Evolutionary conservation across 192 early-diverging fungal genomes (phyloP).

Genomic region (Dissophora globulifera): DNA sequence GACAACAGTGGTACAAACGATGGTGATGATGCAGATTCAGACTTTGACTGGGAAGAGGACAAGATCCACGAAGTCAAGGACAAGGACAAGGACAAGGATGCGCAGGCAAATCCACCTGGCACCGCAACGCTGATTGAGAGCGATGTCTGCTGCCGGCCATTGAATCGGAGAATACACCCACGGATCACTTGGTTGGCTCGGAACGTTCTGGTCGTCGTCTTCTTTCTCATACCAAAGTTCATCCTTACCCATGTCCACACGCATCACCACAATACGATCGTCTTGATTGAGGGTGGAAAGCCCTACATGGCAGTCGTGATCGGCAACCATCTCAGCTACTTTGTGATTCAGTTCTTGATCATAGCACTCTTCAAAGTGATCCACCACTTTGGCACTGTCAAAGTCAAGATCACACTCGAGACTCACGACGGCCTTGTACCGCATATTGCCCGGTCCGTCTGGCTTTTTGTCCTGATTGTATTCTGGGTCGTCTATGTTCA

Average conservation of each 20-base stretch:
- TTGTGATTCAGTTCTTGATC: constrained; percentile 28
- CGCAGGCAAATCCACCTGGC: neutral
- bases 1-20: neutral
- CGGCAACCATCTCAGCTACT: constrained; percentile 23
- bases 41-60: constrained; percentile 45
- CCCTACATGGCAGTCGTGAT: constrained; percentile 38
- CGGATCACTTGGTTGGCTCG: constrained; percentile 4
- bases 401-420: constrained; percentile 41
- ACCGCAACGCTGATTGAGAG: constrained; percentile 1
- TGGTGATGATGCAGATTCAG: constrained; percentile 12
- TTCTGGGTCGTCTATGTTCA: constrained; percentile 36
- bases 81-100: constrained; percentile 5
- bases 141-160: constrained; percentile 27
- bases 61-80: constrained; percentile 19
- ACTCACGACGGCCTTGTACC: constrained; percentile 36
- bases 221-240: constrained; percentile 15
- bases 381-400: constrained; percentile 25
- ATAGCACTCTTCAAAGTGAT: constrained; percentile 35
- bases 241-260: constrained; percentile 21
- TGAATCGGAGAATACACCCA: constrained; percentile 18
- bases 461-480: constrained; percentile 21
- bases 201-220: constrained; percentile 4
- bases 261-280: constrained; percentile 17
- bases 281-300: constrained; percentile 24
- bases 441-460: constrained; percentile 23